phyloP scores from a whole-genome alignment of 2,329 filamentous ascomycete species.

The Alternaria gansuensis region DNA sequence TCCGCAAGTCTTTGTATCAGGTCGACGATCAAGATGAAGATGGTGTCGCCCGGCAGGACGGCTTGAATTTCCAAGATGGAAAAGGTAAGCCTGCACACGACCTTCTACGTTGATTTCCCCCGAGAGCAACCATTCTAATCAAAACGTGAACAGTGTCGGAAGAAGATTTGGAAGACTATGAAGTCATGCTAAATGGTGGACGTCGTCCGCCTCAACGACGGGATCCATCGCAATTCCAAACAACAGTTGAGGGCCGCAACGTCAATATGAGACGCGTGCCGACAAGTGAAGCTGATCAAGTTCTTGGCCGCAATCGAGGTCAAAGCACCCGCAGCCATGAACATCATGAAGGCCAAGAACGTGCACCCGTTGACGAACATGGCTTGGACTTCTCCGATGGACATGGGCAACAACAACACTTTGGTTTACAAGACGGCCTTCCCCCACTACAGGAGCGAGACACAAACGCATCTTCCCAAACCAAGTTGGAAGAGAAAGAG shows the following conservation, averaged over 20 bases:
- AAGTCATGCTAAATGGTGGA: constrained; percentile 14
- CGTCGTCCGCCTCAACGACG: neutral
- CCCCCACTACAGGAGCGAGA: constrained; percentile 47
- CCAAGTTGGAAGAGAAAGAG: constrained; percentile 51
- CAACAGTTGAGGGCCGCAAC: constrained; percentile 24
- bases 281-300: constrained; percentile 21
- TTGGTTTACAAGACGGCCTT: constrained; percentile 59
- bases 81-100: constrained; percentile 22
- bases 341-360: constrained; percentile 23
- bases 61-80: constrained; percentile 22
- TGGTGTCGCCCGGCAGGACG: constrained; percentile 32
- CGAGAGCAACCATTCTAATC: constrained; percentile 5
- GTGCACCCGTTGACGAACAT: constrained; percentile 38
- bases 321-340: neutral
- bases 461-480: constrained; percentile 39
- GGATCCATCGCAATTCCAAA: constrained; percentile 22
- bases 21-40: constrained; percentile 26
- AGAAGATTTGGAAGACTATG: constrained; percentile 28
- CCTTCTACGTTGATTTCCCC: neutral
- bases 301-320: constrained; percentile 8
- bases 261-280: constrained; percentile 27
- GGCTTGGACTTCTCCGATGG: constrained; percentile 28
- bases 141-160: constrained; percentile 15
- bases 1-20: constrained; percentile 51
- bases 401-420: constrained; percentile 33